Evolutionary conservation across 805 yeast genomes (phyloP).

Genomic region (Candida coleopterorum): DNA sequence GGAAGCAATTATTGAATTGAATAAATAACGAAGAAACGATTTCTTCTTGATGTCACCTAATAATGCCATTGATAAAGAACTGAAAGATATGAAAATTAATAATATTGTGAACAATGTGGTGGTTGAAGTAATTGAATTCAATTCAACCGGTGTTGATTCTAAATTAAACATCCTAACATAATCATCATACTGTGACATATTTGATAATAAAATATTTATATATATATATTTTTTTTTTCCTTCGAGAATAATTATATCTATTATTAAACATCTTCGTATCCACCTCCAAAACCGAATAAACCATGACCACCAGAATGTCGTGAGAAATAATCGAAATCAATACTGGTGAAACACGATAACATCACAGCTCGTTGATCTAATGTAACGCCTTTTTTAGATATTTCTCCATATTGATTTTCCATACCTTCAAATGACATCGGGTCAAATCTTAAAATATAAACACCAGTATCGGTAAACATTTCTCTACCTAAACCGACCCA

Average conservation of each 20-base stretch:
- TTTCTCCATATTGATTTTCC: slow-evolving; percentile 42
- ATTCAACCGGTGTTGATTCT: slow-evolving; percentile 20
- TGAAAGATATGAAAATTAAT: slow-evolving; percentile 24
- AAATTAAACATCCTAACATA: slow-evolving; percentile 16
- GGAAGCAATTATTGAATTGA: slow-evolving; percentile 31
- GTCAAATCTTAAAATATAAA: slow-evolving; percentile 82
- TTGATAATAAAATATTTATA: background rate
- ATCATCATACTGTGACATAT: slow-evolving; percentile 21
- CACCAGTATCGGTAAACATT: slow-evolving; percentile 91
- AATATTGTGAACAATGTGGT: slow-evolving; percentile 18
- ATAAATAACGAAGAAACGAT: slow-evolving; percentile 19
- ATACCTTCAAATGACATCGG: slow-evolving; percentile 60
- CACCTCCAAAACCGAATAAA: slow-evolving; percentile 30
- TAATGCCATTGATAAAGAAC: slow-evolving; percentile 24
- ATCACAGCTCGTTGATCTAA: slow-evolving; percentile 82
- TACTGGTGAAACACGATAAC: slow-evolving; percentile 82
- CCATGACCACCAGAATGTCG: slow-evolving; percentile 68
- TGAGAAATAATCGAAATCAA: slow-evolving; percentile 96
- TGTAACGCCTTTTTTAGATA: slow-evolving; percentile 47
- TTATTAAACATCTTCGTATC: slow-evolving; percentile 6
- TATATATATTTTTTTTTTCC: slow-evolving; percentile 1
- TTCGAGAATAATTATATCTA: too few species aligned
- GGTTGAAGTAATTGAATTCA: slow-evolving; percentile 14
- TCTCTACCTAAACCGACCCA: slow-evolving; percentile 96
- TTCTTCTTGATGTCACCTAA: slow-evolving; percentile 25